phyloP scores from a whole-genome alignment of 306 rosid species.

The Gillenia trifoliata region DNA sequence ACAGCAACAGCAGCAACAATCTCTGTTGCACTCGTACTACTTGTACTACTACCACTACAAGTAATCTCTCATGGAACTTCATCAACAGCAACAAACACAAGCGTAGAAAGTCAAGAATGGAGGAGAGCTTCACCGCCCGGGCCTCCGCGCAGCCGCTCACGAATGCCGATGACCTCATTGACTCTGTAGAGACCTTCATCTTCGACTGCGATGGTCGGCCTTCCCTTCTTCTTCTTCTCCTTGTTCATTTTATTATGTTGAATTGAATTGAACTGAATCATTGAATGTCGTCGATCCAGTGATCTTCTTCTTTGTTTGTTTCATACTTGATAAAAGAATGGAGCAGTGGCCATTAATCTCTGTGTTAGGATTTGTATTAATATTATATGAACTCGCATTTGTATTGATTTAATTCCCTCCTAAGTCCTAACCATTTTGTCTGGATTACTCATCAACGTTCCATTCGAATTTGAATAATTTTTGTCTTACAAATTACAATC shows the following conservation, averaged over 20 bases:
- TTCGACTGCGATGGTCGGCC: slow-evolving; percentile 87
- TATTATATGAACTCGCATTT: neutral
- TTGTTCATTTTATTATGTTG: neutral
- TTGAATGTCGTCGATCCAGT: neutral
- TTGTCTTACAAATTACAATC: neutral
- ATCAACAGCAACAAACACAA: slow-evolving; percentile 7
- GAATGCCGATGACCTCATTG: slow-evolving; percentile 77
- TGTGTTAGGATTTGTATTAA: neutral
- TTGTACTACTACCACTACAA: neutral
- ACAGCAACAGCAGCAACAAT: neutral
- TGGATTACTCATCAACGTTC: neutral
- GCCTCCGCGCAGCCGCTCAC: slow-evolving; percentile 75
- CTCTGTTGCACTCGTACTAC: neutral
- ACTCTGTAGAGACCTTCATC: slow-evolving; percentile 89
- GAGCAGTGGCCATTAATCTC: neutral
- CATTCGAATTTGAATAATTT: neutral
- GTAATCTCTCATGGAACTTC: slow-evolving; percentile 20
- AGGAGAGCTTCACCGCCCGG: slow-evolving; percentile 41
- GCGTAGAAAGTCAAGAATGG: slow-evolving; percentile 39
- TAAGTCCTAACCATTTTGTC: neutral
- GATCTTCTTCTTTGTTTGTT: neutral
- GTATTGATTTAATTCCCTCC: neutral
- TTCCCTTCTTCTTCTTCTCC: neutral
- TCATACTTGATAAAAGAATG: neutral
- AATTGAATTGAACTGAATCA: neutral